These are phyloP conservation scores for Blepharisma japonicum DNA, from an alignment of 73 alveolate genomes.

Conservation along the genomic window DNA sequence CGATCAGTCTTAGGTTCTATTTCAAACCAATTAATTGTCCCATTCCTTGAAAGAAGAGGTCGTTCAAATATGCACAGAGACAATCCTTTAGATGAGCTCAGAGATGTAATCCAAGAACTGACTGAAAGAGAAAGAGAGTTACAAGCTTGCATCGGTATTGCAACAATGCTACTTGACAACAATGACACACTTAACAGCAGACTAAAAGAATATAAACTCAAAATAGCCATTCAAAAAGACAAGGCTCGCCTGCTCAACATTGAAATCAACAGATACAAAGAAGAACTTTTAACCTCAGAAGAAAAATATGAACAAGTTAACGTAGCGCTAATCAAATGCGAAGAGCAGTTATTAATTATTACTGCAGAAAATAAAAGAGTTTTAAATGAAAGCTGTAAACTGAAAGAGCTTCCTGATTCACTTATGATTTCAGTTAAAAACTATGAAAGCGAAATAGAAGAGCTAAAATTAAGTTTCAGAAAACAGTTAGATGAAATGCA, in stretches of 20 bases:
- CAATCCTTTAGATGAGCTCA: constrained; percentile 17
- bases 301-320: constrained; percentile 19
- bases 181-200: background rate
- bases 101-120: constrained; percentile 9
- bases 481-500: background rate
- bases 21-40: background rate
- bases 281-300: background rate
- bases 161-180: constrained; percentile 6
- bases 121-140: constrained; percentile 15
- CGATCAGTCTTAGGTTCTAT: background rate
- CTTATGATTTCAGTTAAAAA: background rate
- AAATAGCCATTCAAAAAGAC: background rate
- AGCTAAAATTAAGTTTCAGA: background rate
- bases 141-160: constrained; percentile 21
- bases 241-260: background rate
- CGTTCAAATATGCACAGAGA: background rate
- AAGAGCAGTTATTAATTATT: background rate
- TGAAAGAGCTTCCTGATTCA: background rate
- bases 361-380: constrained; percentile 22
- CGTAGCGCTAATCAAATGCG: background rate
- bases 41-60: background rate
- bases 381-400: background rate
- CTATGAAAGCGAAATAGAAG: constrained; percentile 1
- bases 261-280: constrained; percentile 8
- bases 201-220: background rate